Percentiles rank a stretch among this genome's conserved stretches.
Evolutionary conservation across 2,329 filamentous ascomycete genomes (phyloP).

Genomic region (Aspergillus sp.): DNA sequence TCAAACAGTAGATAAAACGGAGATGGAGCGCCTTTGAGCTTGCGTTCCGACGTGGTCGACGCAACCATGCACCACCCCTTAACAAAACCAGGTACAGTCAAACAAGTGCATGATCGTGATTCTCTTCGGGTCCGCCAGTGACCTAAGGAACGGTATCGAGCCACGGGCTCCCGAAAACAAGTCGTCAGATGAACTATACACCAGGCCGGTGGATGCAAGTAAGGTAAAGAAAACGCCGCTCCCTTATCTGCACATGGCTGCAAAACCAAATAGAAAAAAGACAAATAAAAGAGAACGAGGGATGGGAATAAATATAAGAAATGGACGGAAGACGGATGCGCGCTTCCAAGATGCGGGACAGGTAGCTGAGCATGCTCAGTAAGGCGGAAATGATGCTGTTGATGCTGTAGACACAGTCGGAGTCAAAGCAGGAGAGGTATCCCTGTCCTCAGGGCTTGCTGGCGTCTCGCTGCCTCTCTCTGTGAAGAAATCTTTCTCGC

Average conservation of each 20-base stretch:
- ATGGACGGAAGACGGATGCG: conserved; percentile 3
- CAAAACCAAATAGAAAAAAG: conserved; percentile 7
- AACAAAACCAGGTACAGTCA: conserved; percentile 9
- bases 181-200: neutral
- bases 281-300: neutral
- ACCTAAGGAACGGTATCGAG: conserved; percentile 10
- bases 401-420: conserved; percentile 37
- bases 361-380: neutral
- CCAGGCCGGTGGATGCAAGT: conserved; percentile 2
- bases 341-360: no score
- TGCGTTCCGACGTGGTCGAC: conserved; percentile 5
- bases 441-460: conserved; percentile 31
- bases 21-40: conserved; percentile 11
- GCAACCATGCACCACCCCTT: conserved; percentile 7
- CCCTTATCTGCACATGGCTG: conserved; percentile 18
- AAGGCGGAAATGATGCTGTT: conserved; percentile 29
- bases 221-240: conserved; percentile 18
- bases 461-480: conserved; percentile 29
- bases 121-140: conserved; percentile 12
- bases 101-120: conserved; percentile 9
- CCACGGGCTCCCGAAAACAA: conserved; percentile 12
- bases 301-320: conserved; percentile 4
- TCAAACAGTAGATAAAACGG: conserved; percentile 14
- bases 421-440: conserved; percentile 33
- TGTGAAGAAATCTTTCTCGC: conserved; percentile 31